Conservation (phyloP, 306 rosid genomes). For the Sicyos baderoa region DNA sequence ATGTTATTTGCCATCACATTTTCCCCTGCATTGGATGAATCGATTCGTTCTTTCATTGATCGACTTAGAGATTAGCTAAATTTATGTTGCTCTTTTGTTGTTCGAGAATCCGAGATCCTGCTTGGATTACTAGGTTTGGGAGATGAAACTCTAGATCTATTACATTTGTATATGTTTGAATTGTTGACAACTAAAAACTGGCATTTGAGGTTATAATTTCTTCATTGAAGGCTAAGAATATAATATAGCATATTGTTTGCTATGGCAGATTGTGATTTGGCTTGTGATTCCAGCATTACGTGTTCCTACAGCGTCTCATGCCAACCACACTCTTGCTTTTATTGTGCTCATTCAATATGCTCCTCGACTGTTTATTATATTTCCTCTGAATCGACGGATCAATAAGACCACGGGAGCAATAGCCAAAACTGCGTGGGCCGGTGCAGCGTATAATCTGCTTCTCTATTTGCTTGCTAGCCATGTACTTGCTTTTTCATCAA, state of each 20-base stretch:
- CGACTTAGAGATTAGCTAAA: too few species aligned
- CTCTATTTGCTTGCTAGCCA: constrained; percentile 66
- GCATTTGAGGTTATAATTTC: not conserved
- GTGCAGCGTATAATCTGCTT: constrained; percentile 75
- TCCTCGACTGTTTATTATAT: constrained; percentile 62
- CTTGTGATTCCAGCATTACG: constrained; percentile 57
- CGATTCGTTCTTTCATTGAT: too few species aligned
- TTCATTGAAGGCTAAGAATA: not conserved
- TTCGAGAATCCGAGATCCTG: too few species aligned
- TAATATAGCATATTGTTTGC: not conserved
- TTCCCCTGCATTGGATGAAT: too few species aligned
- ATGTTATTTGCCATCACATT: not conserved
- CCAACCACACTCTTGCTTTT: constrained; percentile 63
- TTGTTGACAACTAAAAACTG: not conserved
- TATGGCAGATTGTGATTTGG: constrained; percentile 65
- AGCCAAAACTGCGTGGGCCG: constrained; percentile 70
- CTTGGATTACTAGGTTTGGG: not conserved
- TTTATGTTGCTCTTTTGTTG: too few species aligned
- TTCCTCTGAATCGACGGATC: constrained; percentile 62
- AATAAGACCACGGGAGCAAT: constrained; percentile 66
- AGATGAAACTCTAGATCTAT: too few species aligned
- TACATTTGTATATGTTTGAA: too few species aligned
- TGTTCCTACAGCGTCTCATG: constrained; percentile 44
- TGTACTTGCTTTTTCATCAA: constrained; percentile 30
- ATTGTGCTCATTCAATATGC: constrained; percentile 71